Evolutionary conservation across 768 basidiomycete species (phyloP).

Genomic region (Mycena amicta): DNA sequence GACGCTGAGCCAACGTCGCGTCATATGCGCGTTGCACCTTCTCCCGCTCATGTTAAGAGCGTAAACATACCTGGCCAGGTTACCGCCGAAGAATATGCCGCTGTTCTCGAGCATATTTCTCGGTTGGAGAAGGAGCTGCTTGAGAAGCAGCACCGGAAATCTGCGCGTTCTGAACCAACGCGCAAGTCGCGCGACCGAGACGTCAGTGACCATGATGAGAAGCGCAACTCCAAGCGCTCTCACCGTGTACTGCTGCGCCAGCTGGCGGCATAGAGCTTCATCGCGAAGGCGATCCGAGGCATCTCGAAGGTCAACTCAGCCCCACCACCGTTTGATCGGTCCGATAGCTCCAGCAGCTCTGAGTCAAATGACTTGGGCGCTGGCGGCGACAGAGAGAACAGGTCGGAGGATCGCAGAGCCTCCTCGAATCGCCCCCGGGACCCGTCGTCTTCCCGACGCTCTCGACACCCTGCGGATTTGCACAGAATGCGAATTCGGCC

Average conservation of each 20-base stretch:
- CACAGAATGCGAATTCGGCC: not conserved
- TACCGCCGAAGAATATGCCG: not conserved
- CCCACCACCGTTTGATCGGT: not conserved
- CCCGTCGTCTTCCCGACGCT: not conserved
- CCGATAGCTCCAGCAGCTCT: not conserved
- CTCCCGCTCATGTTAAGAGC: too few relatives aligned
- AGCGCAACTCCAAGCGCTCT: not conserved
- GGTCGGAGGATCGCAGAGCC: not conserved
- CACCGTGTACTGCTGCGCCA: not conserved
- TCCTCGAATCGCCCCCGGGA: not conserved
- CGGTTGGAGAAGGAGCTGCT: not conserved
- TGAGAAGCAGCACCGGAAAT: not conserved
- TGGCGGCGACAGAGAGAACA: not conserved
- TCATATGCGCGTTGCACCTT: too few relatives aligned
- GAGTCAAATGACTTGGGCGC: not conserved
- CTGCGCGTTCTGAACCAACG: not conserved
- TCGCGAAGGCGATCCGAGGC: not conserved
- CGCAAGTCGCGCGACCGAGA: not conserved
- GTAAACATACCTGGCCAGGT: too few relatives aligned
- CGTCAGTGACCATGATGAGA: not conserved
- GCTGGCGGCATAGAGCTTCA: not conserved
- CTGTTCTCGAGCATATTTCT: not conserved
- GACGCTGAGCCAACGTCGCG: too few relatives aligned
- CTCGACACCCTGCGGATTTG: too few relatives aligned
- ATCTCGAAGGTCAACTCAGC: not conserved